Evolutionary conservation across 441 rosid genomes (phyloP).

Genomic region (California macrophylla): DNA sequence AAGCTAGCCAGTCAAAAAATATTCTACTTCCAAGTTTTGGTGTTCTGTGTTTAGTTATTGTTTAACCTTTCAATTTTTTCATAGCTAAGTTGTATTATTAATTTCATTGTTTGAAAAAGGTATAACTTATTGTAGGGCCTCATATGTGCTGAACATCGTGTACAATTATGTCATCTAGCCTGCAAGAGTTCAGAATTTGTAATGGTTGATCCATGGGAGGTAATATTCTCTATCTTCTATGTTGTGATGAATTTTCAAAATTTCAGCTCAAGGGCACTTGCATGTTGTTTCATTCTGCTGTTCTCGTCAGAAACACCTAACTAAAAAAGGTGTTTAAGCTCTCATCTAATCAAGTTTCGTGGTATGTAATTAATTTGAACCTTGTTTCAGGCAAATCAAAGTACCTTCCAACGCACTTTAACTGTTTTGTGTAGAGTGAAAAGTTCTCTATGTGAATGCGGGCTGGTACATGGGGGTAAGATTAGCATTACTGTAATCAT

Average conservation of each 20-base stretch:
- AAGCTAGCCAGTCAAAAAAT: background rate
- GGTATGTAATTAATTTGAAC: conserved; percentile 2
- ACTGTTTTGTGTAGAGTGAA: conserved; percentile 55
- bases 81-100: background rate
- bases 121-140: conserved; percentile 47
- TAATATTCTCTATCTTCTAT: conserved; percentile 15
- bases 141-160: conserved; percentile 54
- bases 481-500: conserved; percentile 3
- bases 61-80: background rate
- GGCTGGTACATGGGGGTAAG: conserved; percentile 38
- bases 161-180: conserved; percentile 59
- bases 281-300: background rate
- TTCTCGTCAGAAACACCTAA: background rate
- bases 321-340: background rate
- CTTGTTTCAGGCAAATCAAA: conserved; percentile 56
- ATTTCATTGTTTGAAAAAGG: background rate
- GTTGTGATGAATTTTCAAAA: background rate
- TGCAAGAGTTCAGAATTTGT: conserved; percentile 66
- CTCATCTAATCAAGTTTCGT: background rate
- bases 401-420: conserved; percentile 53
- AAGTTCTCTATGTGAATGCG: conserved; percentile 29
- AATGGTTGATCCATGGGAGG: conserved; percentile 99
- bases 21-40: background rate
- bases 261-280: background rate
- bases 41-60: background rate